These are phyloP conservation scores for Limnomonas spitsbergensis DNA, from an alignment of 139 green algal genomes.

Conservation along the genomic window DNA sequence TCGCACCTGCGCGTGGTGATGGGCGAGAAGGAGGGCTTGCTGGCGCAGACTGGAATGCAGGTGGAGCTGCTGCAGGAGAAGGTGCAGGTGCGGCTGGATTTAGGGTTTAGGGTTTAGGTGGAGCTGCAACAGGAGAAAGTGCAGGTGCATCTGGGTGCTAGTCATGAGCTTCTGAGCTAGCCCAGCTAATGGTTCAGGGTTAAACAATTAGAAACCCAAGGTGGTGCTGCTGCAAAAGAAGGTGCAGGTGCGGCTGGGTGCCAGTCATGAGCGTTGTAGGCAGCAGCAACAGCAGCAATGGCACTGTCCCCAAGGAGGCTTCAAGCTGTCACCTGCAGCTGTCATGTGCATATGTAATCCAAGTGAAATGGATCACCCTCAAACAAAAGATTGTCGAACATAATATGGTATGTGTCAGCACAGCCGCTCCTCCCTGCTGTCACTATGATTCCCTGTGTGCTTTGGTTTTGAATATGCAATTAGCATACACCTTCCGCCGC, in stretches of 20 bases:
- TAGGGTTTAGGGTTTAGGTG: neutral
- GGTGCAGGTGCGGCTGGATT: constrained; percentile 32
- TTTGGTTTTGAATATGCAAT: too few relatives aligned
- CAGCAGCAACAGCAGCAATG: neutral
- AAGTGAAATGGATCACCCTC: too few relatives aligned
- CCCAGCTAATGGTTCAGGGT: neutral
- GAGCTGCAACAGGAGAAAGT: neutral
- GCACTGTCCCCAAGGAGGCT: neutral
- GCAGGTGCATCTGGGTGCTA: neutral
- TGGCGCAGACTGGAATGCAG: constrained; percentile 27
- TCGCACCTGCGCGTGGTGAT: constrained; percentile 46
- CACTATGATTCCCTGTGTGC: too few relatives aligned
- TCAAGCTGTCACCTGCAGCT: neutral
- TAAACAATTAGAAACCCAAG: neutral
- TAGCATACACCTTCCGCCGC: neutral
- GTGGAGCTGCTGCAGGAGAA: constrained; percentile 46
- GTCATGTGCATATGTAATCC: too few relatives aligned
- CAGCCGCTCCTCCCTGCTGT: too few relatives aligned
- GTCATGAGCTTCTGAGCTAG: neutral
- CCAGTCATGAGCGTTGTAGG: neutral
- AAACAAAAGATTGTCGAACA: too few relatives aligned
- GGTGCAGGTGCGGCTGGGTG: constrained; percentile 31
- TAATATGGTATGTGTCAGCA: too few relatives aligned
- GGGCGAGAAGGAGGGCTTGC: constrained; percentile 40
- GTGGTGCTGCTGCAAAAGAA: constrained; percentile 44